Conservation (phyloP, 1,284 basidiomycete species). For the Puccinia novopanici region DNA sequence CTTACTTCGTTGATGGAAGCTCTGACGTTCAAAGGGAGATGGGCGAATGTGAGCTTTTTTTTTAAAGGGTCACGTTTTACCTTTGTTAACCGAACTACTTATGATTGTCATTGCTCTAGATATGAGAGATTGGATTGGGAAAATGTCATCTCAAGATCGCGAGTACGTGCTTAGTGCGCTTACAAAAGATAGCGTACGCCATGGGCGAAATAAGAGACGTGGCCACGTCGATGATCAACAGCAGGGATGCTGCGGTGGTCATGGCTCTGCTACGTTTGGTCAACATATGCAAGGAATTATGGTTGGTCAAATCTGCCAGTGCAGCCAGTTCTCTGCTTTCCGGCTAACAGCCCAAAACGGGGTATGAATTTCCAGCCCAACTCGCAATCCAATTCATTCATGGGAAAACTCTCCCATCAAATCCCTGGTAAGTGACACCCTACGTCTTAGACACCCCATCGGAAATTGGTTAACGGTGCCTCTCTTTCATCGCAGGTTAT, state of each 20-base stretch:
- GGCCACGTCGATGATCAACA: conserved; percentile 53
- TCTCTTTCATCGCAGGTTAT: conserved; percentile 23
- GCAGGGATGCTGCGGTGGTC: conserved; percentile 45
- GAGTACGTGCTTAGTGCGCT: conserved; percentile 55
- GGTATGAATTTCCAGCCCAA: conserved; percentile 28
- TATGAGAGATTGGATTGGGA: conserved; percentile 52
- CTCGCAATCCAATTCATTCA: conserved; percentile 35
- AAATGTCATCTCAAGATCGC: conserved; percentile 46
- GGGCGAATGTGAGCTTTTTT: conserved; percentile 46
- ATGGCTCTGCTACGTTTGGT: conserved; percentile 49
- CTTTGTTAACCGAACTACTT: background rate
- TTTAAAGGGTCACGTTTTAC: conserved; percentile 3
- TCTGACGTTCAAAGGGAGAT: conserved; percentile 51
- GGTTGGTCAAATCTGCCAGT: conserved; percentile 10
- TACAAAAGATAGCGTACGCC: conserved; percentile 56
- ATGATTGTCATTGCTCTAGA: conserved; percentile 27
- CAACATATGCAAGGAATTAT: conserved; percentile 49
- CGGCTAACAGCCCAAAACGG: background rate
- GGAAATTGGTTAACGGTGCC: background rate
- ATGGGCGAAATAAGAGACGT: conserved; percentile 57
- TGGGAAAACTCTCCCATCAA: conserved; percentile 45
- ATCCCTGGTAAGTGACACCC: conserved; percentile 35
- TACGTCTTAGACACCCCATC: background rate
- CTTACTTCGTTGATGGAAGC: conserved; percentile 50
- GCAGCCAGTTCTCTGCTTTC: background rate